Conservation (phyloP, 192 early-diverging fungal species). For the Funneliformis mosseae region DNA sequence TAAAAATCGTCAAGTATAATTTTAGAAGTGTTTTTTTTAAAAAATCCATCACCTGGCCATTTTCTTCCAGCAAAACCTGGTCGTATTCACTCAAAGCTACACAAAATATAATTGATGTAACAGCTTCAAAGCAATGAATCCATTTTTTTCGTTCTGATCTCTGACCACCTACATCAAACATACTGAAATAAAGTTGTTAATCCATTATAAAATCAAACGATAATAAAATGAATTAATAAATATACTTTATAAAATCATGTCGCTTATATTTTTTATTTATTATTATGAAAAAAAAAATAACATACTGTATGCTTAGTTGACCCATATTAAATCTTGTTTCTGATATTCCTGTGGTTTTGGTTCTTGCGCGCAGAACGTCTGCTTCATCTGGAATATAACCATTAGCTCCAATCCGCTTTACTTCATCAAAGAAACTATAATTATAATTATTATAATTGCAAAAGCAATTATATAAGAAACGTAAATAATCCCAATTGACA, state of each 20-base stretch:
- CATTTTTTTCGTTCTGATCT: constrained; percentile 84
- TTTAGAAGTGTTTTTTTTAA: background rate
- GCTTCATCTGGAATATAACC: constrained; percentile 91
- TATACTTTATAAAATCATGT: background rate
- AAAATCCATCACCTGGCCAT: constrained; percentile 52
- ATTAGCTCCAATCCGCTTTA: constrained; percentile 78
- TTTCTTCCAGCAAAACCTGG: constrained; percentile 87
- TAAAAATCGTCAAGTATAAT: background rate
- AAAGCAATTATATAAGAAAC: background rate
- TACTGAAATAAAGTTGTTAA: constrained; percentile 43
- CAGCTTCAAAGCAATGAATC: constrained; percentile 86
- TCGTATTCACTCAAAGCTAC: constrained; percentile 93
- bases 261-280: constrained; percentile 13
- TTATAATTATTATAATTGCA: background rate
- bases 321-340: constrained; percentile 95
- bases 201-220: too few species aligned
- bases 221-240: background rate
- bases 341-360: constrained; percentile 96
- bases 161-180: constrained; percentile 90
- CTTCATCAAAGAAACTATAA: constrained; percentile 85
- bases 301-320: constrained; percentile 84
- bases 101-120: constrained; percentile 92
- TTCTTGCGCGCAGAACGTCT: constrained; percentile 94
- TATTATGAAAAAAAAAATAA: constrained; percentile 28
- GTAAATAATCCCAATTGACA: background rate